These are phyloP conservation scores for Castanopsis chinensis DNA, from an alignment of 306 rosid genomes.

Conservation along the genomic window DNA sequence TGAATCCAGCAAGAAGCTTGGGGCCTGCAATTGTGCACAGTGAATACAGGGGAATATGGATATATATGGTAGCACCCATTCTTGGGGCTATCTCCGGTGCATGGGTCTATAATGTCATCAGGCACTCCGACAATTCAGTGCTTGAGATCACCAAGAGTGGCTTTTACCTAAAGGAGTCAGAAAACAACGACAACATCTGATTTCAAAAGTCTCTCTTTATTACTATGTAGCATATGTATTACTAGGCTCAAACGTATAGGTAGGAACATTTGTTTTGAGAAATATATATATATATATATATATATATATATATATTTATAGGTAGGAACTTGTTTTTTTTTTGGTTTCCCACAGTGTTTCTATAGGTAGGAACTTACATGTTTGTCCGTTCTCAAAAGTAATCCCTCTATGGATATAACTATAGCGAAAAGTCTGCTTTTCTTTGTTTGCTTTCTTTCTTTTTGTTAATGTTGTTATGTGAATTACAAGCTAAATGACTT, in stretches of 20 bases:
- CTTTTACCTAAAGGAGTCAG: slow-evolving; percentile 44
- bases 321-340: too few relatives aligned
- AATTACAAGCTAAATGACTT: too few relatives aligned
- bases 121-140: slow-evolving; percentile 62
- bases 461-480: too few relatives aligned
- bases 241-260: background rate
- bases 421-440: too few relatives aligned
- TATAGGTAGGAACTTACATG: background rate
- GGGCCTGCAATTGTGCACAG: slow-evolving; percentile 66
- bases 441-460: too few relatives aligned
- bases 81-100: slow-evolving; percentile 67
- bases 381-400: too few relatives aligned
- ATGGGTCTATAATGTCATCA: slow-evolving; percentile 53
- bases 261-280: too few relatives aligned
- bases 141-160: slow-evolving; percentile 60
- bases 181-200: slow-evolving; percentile 8
- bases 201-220: background rate
- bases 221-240: too few relatives aligned
- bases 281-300: too few relatives aligned
- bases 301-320: too few relatives aligned
- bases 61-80: slow-evolving; percentile 47
- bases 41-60: slow-evolving; percentile 58
- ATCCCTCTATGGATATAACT: too few relatives aligned
- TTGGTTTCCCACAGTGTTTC: too few relatives aligned
- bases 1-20: slow-evolving; percentile 88